Evolutionary conservation across 805 yeast genomes (phyloP).

Genomic region (Starmerella floricola): DNA sequence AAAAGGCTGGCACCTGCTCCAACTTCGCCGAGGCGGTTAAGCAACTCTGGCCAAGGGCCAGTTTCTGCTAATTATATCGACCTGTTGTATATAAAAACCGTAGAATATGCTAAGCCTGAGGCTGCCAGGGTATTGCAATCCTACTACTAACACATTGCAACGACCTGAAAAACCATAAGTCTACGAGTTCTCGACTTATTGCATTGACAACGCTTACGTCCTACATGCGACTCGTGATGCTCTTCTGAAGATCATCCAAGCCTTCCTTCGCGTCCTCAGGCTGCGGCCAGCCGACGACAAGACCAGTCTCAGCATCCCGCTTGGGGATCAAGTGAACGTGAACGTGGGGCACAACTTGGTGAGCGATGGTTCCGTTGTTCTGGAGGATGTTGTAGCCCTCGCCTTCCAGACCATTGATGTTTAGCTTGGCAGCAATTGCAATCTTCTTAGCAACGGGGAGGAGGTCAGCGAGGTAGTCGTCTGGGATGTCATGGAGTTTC

Average conservation of each 20-base stretch:
- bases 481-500: conserved; percentile 83
- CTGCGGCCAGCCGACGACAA: conserved; percentile 92
- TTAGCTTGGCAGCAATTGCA: conserved; percentile 51
- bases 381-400: conserved; percentile 80
- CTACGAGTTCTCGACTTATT: not conserved
- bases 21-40: conserved; percentile 13
- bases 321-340: conserved; percentile 96
- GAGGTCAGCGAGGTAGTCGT: conserved; percentile 74
- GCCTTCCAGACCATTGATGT: conserved; percentile 45
- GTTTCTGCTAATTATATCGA: conserved; percentile 1
- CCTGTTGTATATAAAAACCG: no score
- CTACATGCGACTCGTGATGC: conserved; percentile 29
- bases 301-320: conserved; percentile 57
- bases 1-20: conserved; percentile 10
- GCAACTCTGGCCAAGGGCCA: conserved; percentile 18
- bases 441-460: conserved; percentile 81
- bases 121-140: no score
- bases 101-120: no score
- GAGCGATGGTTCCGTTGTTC: conserved; percentile 91
- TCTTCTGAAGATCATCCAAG: conserved; percentile 53
- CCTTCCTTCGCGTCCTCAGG: conserved; percentile 55
- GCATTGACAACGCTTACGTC: conserved; percentile 8
- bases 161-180: no score
- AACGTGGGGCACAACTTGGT: conserved; percentile 90
- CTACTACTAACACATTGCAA: no score